Conservation (phyloP, 2,329 filamentous ascomycete species). For the Exophiala sideris region DNA sequence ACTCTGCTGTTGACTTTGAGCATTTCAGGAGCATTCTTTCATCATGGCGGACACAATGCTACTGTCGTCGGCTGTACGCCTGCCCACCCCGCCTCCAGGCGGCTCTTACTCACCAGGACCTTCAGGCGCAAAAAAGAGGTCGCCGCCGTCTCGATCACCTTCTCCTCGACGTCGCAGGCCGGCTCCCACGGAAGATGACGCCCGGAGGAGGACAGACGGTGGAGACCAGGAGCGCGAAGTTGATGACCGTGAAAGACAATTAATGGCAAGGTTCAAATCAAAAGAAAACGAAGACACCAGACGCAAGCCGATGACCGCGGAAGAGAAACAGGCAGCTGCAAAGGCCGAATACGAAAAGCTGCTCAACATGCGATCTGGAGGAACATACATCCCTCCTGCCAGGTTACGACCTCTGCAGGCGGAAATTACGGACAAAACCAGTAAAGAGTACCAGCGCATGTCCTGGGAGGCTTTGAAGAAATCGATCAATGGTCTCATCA, state of each 20-base stretch:
- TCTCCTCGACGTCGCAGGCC: conserved; percentile 51
- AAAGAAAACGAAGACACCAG: conserved; percentile 46
- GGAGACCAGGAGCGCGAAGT: conserved; percentile 50
- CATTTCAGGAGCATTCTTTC: neutral
- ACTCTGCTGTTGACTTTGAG: neutral
- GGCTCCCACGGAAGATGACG: conserved; percentile 38
- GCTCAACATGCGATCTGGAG: conserved; percentile 86
- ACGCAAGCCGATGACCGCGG: conserved; percentile 61
- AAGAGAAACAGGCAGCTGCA: conserved; percentile 80
- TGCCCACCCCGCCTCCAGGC: conserved; percentile 55
- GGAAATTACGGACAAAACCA: conserved; percentile 93
- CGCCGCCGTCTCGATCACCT: conserved; percentile 53
- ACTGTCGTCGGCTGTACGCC: conserved; percentile 56
- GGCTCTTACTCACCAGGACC: conserved; percentile 47
- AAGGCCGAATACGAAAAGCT: conserved; percentile 94
- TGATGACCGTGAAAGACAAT: conserved; percentile 48
- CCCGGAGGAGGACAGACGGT: conserved; percentile 26
- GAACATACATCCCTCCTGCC: conserved; percentile 93
- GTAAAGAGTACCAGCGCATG: conserved; percentile 98
- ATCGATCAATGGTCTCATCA: conserved; percentile 96
- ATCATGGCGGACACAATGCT: conserved; percentile 44
- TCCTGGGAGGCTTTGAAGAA: conserved; percentile 99
- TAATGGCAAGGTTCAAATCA: conserved; percentile 53
- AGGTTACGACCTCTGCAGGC: conserved; percentile 86
- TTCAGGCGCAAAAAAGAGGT: conserved; percentile 55